Conservation (phyloP, 208 protist genomes). For the Borovskyia barvae region DNA sequence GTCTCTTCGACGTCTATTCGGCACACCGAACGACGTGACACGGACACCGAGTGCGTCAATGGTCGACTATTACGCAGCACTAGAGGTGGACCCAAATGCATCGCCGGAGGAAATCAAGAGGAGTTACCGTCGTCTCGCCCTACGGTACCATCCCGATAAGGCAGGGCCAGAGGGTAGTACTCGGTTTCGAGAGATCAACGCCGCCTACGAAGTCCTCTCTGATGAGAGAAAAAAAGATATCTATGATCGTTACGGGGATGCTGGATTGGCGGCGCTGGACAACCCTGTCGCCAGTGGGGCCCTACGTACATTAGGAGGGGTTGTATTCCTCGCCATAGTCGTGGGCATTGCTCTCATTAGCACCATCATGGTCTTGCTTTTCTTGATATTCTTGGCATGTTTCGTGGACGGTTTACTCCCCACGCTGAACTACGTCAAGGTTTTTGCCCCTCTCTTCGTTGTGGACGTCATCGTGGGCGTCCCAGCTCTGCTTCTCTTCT, state of each 20-base stretch:
- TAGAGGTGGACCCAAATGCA: conserved; percentile 65
- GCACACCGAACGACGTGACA: no score
- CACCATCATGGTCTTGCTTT: conserved; percentile 46
- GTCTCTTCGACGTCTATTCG: background rate
- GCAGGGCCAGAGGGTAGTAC: conserved; percentile 56
- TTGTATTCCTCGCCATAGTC: conserved; percentile 14
- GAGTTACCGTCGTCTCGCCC: conserved; percentile 71
- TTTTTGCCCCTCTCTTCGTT: conserved; percentile 65
- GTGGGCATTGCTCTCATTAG: conserved; percentile 20
- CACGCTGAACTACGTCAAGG: conserved; percentile 76
- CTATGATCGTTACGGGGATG: conserved; percentile 68
- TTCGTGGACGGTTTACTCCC: conserved; percentile 43
- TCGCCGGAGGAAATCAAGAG: conserved; percentile 82
- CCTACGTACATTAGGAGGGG: conserved; percentile 12
- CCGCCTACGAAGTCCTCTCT: conserved; percentile 96
- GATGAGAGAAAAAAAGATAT: conserved; percentile 66
- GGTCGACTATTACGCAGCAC: conserved; percentile 63
- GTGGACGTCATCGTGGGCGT: conserved; percentile 40
- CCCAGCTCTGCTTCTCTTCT: conserved; percentile 16
- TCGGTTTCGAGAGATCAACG: conserved; percentile 79
- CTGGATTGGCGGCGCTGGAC: conserved; percentile 39
- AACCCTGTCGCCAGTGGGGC: conserved; percentile 35
- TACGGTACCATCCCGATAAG: conserved; percentile 89
- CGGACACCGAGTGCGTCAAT: conserved; percentile 15
- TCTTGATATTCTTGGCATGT: conserved; percentile 50